phyloP scores from a whole-genome alignment of 257 asterid genomes.

The Solanum chiquidenum region DNA sequence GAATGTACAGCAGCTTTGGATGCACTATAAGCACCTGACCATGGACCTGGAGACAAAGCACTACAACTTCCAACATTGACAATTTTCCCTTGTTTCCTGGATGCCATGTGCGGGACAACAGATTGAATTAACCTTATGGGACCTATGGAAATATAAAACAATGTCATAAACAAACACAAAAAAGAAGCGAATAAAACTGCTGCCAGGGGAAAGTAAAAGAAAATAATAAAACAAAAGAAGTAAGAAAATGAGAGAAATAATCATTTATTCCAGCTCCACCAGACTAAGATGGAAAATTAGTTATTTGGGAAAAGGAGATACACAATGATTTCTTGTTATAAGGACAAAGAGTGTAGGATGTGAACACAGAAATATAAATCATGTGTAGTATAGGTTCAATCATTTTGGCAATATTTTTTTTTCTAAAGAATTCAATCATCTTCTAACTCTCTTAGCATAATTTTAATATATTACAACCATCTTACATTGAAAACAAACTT shows the following conservation, averaged over 20 bases:
- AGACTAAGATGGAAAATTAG: background rate
- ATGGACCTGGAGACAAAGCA: conserved; percentile 65
- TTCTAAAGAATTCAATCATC: background rate
- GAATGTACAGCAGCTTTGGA: conserved; percentile 92
- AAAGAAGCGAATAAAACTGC: background rate
- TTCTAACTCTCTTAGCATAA: background rate
- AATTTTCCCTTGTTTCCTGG: conserved; percentile 79
- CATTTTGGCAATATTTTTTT: background rate
- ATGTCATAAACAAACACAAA: background rate
- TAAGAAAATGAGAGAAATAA: background rate
- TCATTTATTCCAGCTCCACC: background rate
- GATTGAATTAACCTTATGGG: conserved; percentile 77
- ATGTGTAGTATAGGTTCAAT: background rate
- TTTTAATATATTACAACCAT: background rate
- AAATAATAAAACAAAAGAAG: background rate
- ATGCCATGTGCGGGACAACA: conserved; percentile 89
- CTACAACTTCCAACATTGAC: conserved; percentile 81
- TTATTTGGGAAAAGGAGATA: background rate
- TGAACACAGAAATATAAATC: background rate
- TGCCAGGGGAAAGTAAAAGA: background rate
- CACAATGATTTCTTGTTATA: background rate
- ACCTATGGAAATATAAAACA: conserved; percentile 27
- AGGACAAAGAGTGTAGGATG: background rate
- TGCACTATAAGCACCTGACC: conserved; percentile 80
- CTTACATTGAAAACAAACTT: background rate